phyloP scores from a whole-genome alignment of 2,329 filamentous ascomycete genomes.

The Alternaria triticina region DNA sequence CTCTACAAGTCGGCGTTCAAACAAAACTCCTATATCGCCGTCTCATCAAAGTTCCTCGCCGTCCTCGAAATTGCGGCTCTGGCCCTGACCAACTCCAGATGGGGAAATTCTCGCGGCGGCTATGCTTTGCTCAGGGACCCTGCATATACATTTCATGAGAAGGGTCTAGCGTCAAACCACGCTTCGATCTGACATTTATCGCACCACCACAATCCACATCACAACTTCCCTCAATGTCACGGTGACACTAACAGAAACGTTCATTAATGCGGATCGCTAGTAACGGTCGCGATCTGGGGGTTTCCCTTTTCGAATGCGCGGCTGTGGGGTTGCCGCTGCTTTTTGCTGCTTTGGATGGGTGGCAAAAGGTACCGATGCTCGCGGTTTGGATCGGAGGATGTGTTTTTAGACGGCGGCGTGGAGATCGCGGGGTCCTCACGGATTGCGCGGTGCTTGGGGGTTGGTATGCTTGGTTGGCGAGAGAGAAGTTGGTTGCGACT shows the following conservation, averaged over 20 bases:
- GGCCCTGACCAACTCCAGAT: not conserved
- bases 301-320: slow-evolving; percentile 5
- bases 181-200: slow-evolving; percentile 11
- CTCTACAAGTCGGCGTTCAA: not conserved
- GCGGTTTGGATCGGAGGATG: slow-evolving; percentile 27
- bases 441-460: slow-evolving; percentile 28
- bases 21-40: not conserved
- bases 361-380: slow-evolving; percentile 25
- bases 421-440: slow-evolving; percentile 26
- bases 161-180: slow-evolving; percentile 26
- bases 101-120: not conserved
- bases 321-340: slow-evolving; percentile 7
- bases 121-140: slow-evolving; percentile 4
- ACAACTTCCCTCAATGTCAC: slow-evolving; percentile 1
- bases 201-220: slow-evolving; percentile 7
- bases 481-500: slow-evolving; percentile 9
- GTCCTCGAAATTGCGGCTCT: not conserved
- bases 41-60: not conserved
- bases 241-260: slow-evolving; percentile 7
- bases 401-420: slow-evolving; percentile 20
- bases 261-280: slow-evolving; percentile 19
- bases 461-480: slow-evolving; percentile 13
- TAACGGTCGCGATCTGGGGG: slow-evolving; percentile 17
- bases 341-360: slow-evolving; percentile 7
- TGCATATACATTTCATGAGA: slow-evolving; percentile 28